These are phyloP conservation scores for Linum lewisii DNA, from an alignment of 345 rosid species.

Conservation along the genomic window DNA sequence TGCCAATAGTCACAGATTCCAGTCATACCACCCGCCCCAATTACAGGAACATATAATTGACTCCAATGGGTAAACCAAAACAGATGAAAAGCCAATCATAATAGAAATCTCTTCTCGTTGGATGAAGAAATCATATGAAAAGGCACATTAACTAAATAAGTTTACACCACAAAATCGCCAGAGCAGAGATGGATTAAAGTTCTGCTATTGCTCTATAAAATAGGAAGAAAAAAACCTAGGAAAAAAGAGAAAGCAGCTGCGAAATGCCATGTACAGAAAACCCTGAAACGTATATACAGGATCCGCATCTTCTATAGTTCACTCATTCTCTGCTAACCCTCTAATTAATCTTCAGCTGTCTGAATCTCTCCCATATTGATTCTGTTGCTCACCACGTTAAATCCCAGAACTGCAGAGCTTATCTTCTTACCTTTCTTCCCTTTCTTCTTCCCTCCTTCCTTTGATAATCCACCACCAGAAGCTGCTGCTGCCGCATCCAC, in stretches of 20 bases:
- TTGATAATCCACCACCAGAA: conserved; percentile 33
- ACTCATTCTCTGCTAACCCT: conserved; percentile 5
- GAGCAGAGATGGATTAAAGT: conserved; percentile 25
- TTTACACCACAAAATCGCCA: conserved; percentile 32
- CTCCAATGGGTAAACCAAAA: too few relatives aligned
- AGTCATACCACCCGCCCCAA: too few relatives aligned
- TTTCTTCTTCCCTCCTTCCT: conserved; percentile 71
- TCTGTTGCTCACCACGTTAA: conserved; percentile 90
- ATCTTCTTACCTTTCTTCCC: conserved; percentile 91
- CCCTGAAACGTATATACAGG: conserved; percentile 37
- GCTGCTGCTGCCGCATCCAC: conserved; percentile 6
- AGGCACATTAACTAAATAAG: too few relatives aligned
- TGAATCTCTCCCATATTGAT: conserved; percentile 99
- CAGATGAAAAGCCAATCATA: too few relatives aligned
- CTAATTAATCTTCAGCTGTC: conserved; percentile 66
- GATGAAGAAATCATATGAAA: too few relatives aligned
- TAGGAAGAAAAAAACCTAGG: not conserved
- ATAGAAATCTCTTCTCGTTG: too few relatives aligned
- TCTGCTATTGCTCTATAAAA: conserved; percentile 18
- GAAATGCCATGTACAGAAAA: conserved; percentile 19
- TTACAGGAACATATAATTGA: too few relatives aligned
- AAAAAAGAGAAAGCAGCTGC: conserved; percentile 20
- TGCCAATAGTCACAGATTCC: too few relatives aligned
- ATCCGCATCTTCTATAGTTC: not conserved
- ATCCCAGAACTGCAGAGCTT: conserved; percentile 69